Conservation (phyloP, 164 flowering plant genomes). For the Saururus chinensis region DNA sequence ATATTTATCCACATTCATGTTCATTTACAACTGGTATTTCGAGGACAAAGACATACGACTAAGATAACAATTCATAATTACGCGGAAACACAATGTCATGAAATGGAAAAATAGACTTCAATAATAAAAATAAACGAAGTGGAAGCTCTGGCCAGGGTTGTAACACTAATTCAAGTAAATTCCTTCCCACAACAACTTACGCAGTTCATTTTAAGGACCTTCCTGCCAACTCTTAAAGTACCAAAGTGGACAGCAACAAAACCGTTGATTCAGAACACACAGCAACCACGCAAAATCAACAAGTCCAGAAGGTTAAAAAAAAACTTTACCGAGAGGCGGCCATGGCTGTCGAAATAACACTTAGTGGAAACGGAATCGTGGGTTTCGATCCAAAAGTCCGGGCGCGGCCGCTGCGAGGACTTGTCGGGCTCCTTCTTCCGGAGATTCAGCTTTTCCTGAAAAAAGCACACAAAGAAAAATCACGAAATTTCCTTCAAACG, state of each 20-base stretch:
- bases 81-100: no score
- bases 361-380: slow-evolving; percentile 41
- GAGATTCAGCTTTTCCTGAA: slow-evolving; percentile 36
- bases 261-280: no score
- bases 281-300: neutral
- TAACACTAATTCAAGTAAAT: neutral
- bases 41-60: no score
- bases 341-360: slow-evolving; percentile 47
- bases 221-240: neutral
- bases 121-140: no score
- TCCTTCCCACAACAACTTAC: neutral
- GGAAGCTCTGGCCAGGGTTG: no score
- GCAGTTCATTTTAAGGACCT: no score
- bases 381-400: slow-evolving; percentile 67
- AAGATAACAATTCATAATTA: no score
- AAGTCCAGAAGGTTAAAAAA: neutral
- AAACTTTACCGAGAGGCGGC: slow-evolving; percentile 51
- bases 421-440: slow-evolving; percentile 36
- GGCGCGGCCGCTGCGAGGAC: slow-evolving; percentile 8
- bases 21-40: no score
- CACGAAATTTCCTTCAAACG: neutral
- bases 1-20: no score
- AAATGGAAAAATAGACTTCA: no score
- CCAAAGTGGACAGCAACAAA: neutral
- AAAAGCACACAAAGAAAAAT: neutral